A percentile compares a stretch with the other conserved stretches of the same genome.
Evolutionary conservation across 306 rosid genomes (phyloP).

Genomic region (Prunus salicina): DNA sequence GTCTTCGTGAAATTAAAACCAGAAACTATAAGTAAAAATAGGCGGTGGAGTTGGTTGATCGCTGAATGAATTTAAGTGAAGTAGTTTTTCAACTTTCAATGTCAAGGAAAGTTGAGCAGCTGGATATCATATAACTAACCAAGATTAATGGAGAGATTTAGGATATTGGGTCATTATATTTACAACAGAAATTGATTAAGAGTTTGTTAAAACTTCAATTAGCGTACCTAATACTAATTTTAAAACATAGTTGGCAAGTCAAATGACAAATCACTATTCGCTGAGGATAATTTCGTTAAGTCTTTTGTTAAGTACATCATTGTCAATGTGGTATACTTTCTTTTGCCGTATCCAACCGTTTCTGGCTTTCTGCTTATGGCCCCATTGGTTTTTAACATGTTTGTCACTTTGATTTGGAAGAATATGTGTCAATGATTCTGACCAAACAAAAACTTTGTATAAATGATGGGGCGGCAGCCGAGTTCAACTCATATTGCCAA

Average conservation of each 20-base stretch:
- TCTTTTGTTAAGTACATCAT: not conserved
- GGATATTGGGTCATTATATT: not conserved
- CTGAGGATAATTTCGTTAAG: constrained; percentile 4
- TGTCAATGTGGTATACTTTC: not conserved
- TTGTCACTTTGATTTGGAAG: not conserved
- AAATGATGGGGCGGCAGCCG: not conserved
- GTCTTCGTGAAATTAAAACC: not conserved
- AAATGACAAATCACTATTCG: constrained; percentile 12
- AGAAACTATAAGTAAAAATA: not conserved
- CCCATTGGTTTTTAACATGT: not conserved
- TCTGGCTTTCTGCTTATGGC: not conserved
- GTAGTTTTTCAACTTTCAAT: not conserved
- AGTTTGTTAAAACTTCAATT: constrained; percentile 30
- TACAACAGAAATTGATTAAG: not conserved
- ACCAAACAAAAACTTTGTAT: not conserved
- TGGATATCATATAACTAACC: not conserved
- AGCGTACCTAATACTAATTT: constrained; percentile 22
- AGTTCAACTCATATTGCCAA: not conserved
- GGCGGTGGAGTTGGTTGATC: not conserved
- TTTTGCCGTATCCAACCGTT: constrained; percentile 11
- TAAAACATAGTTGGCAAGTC: constrained; percentile 7
- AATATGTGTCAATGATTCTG: not conserved
- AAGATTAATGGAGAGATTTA: not conserved
- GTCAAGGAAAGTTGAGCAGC: constrained; percentile 3
- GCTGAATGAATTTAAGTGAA: not conserved